phyloP scores from a whole-genome alignment of 805 yeast genomes.

The Myxozyma melibiosi region DNA sequence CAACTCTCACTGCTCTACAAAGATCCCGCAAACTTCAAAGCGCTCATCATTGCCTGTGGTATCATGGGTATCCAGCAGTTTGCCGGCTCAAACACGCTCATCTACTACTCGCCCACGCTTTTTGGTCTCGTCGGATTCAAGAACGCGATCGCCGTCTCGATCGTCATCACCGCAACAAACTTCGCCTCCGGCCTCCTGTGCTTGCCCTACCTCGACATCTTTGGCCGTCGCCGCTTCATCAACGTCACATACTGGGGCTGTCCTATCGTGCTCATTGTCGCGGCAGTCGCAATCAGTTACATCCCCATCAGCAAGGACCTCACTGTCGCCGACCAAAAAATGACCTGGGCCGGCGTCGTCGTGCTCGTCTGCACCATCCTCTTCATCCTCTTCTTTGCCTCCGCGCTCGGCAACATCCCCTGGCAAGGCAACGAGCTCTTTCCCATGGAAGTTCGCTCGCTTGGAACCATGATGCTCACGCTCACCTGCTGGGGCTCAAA shows the following conservation, averaged over 20 bases:
- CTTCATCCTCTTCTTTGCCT: constrained; percentile 84
- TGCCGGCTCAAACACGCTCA: constrained; percentile 28
- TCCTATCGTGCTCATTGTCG: constrained; percentile 70
- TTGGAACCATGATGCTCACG: constrained; percentile 83
- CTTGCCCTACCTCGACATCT: constrained; percentile 76
- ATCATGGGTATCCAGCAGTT: constrained; percentile 17
- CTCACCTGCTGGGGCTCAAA: constrained; percentile 96
- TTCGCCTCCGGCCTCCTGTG: constrained; percentile 84
- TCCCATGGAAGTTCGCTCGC: too few species aligned
- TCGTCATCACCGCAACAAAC: constrained; percentile 90
- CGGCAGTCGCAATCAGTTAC: constrained; percentile 91
- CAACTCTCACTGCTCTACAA: background rate
- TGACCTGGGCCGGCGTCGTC: constrained; percentile 70
- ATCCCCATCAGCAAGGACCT: constrained; percentile 55
- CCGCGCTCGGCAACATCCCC: constrained; percentile 95
- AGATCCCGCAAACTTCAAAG: too few species aligned
- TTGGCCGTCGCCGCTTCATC: constrained; percentile 84
- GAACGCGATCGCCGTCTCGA: constrained; percentile 86
- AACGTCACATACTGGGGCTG: constrained; percentile 79
- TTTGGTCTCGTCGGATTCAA: constrained; percentile 83
- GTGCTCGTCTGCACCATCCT: constrained; percentile 81
- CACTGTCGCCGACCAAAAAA: constrained; percentile 52
- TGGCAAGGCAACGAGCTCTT: constrained; percentile 96
- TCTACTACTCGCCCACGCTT: constrained; percentile 47
- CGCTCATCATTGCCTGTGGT: constrained; percentile 15